A percentile compares a stretch with the other conserved stretches of the same genome.
Conservation (phyloP, 2,329 filamentous ascomycete genomes). For the Thelonectria rubi region DNA sequence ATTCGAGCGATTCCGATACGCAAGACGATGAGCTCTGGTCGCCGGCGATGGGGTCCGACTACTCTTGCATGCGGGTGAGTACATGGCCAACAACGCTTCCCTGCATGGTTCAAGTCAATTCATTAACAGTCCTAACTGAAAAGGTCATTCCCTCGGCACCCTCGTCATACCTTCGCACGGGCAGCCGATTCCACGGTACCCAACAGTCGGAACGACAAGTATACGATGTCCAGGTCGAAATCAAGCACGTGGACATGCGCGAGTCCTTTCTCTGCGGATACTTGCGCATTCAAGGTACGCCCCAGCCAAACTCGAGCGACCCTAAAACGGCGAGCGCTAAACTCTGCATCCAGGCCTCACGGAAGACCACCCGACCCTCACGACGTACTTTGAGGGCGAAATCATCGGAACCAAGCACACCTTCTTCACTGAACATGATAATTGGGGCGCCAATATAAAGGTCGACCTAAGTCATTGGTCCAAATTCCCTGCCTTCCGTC, state of each 20-base stretch:
- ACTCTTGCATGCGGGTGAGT: conserved; percentile 49
- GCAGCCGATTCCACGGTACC: conserved; percentile 88
- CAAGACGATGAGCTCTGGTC: conserved; percentile 46
- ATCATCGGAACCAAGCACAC: conserved; percentile 95
- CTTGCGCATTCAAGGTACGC: conserved; percentile 87
- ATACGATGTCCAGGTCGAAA: conserved; percentile 96
- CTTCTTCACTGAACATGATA: conserved; percentile 89
- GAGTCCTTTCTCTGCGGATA: conserved; percentile 97
- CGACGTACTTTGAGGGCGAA: conserved; percentile 97
- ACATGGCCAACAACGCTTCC: neutral
- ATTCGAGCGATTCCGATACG: conserved; percentile 37
- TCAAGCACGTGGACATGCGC: conserved; percentile 94
- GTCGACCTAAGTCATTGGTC: conserved; percentile 94
- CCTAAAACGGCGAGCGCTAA: conserved; percentile 27
- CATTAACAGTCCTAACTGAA: conserved; percentile 10
- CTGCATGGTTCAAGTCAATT: conserved; percentile 20
- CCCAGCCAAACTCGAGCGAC: neutral
- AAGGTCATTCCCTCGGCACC: conserved; percentile 81
- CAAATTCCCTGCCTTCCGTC: conserved; percentile 87
- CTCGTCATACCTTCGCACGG: conserved; percentile 85
- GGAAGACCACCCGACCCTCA: conserved; percentile 95
- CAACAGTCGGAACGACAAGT: conserved; percentile 93
- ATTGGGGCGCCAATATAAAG: conserved; percentile 92
- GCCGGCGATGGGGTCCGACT: conserved; percentile 51
- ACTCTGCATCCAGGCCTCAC: conserved; percentile 73